Conservation (phyloP, 208 protist species). For the Acanthamoeba lugdunensis region DNA sequence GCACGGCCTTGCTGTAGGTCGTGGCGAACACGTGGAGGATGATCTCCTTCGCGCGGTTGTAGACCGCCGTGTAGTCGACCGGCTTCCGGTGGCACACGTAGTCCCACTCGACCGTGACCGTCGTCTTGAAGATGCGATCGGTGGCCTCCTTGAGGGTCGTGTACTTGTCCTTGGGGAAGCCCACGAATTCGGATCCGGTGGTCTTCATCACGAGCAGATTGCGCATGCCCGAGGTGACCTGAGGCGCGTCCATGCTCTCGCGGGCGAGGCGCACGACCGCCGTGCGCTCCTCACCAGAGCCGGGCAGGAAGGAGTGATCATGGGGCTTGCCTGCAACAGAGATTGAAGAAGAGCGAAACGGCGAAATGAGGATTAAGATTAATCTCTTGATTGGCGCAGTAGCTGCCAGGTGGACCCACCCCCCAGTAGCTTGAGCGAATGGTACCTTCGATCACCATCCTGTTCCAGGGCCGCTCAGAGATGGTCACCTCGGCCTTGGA, state of each 20-base stretch:
- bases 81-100: conserved; percentile 24
- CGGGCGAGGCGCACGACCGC: neutral
- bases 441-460: neutral
- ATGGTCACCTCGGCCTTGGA: conserved; percentile 33
- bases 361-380: neutral
- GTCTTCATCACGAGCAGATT: conserved; percentile 82
- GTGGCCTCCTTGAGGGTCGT: conserved; percentile 80
- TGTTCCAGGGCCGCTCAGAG: conserved; percentile 50
- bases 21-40: conserved; percentile 51
- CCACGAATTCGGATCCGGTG: conserved; percentile 82
- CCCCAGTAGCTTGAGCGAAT: too few species aligned
- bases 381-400: too few species aligned
- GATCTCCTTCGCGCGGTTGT: conserved; percentile 15
- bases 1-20: conserved; percentile 80
- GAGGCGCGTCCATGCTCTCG: neutral
- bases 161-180: conserved; percentile 77
- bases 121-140: conserved; percentile 79
- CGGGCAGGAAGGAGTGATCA: conserved; percentile 71
- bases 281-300: conserved; percentile 68
- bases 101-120: conserved; percentile 65
- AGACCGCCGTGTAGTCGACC: neutral
- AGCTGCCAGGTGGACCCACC: too few species aligned
- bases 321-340: conserved; percentile 33
- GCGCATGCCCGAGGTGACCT: conserved; percentile 74
- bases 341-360: neutral